Evolutionary conservation across 139 green algal species (phyloP).

Genomic region (Medakamo hakoo): DNA sequence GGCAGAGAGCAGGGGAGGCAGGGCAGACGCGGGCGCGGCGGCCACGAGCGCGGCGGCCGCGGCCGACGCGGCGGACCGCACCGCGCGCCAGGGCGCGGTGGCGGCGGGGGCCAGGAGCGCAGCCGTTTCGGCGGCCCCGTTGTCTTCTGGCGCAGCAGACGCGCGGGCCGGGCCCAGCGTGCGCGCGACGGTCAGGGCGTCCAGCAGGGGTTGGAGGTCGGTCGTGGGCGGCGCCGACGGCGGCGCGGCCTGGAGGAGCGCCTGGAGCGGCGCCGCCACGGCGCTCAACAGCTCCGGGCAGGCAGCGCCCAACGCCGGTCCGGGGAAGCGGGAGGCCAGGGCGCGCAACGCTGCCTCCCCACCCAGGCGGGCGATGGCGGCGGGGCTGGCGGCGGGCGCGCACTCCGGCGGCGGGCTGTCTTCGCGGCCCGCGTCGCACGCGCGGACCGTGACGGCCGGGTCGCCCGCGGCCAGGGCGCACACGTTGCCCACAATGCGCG

Average conservation of each 20-base stretch:
- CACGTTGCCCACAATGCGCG: slow-evolving; percentile 68
- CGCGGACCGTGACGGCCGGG: slow-evolving; percentile 17
- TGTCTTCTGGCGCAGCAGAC: no score
- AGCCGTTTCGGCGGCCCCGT: not conserved
- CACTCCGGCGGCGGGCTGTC: no score
- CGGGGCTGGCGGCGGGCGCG: not conserved
- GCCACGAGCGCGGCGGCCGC: not conserved
- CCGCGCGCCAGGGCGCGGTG: no score
- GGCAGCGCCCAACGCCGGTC: slow-evolving; percentile 19
- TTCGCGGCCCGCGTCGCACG: no score
- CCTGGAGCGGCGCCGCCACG: slow-evolving; percentile 25
- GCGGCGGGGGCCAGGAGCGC: not conserved
- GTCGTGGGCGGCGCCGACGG: no score
- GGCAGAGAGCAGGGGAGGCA: not conserved
- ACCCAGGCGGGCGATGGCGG: slow-evolving; percentile 20
- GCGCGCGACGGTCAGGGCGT: slow-evolving; percentile 12
- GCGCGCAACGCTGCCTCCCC: slow-evolving; percentile 43
- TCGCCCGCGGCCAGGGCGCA: slow-evolving; percentile 54
- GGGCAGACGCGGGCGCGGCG: no score
- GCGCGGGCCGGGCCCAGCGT: slow-evolving; percentile 2
- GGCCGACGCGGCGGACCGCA: not conserved
- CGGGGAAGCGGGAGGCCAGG: slow-evolving; percentile 29
- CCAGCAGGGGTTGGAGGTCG: no score
- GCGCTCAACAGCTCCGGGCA: slow-evolving; percentile 54
- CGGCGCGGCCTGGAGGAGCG: slow-evolving; percentile 7